Percentiles rank a stretch among this genome's conserved stretches.
Evolutionary conservation across 352 stramenopile species (phyloP).

Genomic region (Globisporangium solare): DNA sequence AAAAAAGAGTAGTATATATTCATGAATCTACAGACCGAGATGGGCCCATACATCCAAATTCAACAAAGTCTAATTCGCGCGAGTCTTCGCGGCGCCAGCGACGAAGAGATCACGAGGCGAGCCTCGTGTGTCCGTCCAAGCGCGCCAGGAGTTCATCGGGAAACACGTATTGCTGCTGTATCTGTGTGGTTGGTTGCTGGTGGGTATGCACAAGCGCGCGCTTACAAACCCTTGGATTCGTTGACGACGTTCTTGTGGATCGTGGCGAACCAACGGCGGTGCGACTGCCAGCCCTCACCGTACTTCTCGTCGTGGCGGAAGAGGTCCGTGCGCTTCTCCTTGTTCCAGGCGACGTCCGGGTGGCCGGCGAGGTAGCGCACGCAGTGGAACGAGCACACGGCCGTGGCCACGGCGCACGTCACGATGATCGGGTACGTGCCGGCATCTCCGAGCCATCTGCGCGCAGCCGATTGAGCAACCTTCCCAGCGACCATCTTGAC

Average conservation of each 20-base stretch:
- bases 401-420: constrained; percentile 59
- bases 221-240: constrained; percentile 68
- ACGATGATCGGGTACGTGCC: constrained; percentile 73
- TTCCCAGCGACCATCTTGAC: constrained; percentile 49
- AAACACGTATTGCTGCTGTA: constrained; percentile 2
- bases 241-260: constrained; percentile 76
- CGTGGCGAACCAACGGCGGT: constrained; percentile 66
- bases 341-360: constrained; percentile 78
- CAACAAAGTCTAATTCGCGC: constrained; percentile 9
- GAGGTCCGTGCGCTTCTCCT: constrained; percentile 66
- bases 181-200: constrained; percentile 6
- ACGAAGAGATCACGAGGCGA: neutral
- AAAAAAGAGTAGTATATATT: constrained; percentile 16
- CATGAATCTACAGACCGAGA: constrained; percentile 4
- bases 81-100: neutral
- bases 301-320: constrained; percentile 64
- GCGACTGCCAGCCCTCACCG: constrained; percentile 67
- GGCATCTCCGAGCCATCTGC: constrained; percentile 75
- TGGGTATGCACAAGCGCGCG: neutral
- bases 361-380: constrained; percentile 61
- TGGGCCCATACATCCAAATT: constrained; percentile 1
- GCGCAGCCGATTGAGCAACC: constrained; percentile 41
- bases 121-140: neutral
- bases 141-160: neutral
- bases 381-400: constrained; percentile 69